Percentiles rank a stretch among this genome's conserved stretches.
Conservation (phyloP, 2,329 filamentous ascomycete species). For the Fusarium circinatum region DNA sequence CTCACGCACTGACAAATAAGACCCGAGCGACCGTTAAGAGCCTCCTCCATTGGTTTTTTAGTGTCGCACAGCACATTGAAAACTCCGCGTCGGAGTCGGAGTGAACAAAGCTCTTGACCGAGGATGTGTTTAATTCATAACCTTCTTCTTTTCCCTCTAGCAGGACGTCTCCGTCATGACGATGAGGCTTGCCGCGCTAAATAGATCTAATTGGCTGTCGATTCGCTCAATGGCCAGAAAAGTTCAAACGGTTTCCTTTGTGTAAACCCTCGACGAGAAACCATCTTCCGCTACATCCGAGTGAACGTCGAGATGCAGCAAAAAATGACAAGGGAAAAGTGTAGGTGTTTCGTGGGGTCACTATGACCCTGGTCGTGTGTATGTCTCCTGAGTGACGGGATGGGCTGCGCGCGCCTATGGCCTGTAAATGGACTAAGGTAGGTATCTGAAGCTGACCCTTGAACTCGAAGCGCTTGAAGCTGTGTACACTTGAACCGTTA, state of each 20-base stretch:
- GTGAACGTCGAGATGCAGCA: slow-evolving; percentile 1
- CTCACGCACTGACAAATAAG: slow-evolving; percentile 19
- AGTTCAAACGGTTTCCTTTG: slow-evolving; percentile 21
- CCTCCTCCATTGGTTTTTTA: neutral
- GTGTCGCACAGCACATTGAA: neutral
- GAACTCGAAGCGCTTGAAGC: slow-evolving; percentile 6
- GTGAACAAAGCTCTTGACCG: slow-evolving; percentile 10
- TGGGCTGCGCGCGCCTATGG: slow-evolving; percentile 26
- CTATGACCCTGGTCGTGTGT: slow-evolving; percentile 7
- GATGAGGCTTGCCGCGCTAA: slow-evolving; percentile 30
- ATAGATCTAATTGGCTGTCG: slow-evolving; percentile 10
- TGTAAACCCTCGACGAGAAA: slow-evolving; percentile 8
- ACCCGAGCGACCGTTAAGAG: slow-evolving; percentile 24
- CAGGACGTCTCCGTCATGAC: slow-evolving; percentile 33
- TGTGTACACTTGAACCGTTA: slow-evolving; percentile 17
- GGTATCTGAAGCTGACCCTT: slow-evolving; percentile 26
- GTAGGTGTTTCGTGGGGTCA: slow-evolving; percentile 25
- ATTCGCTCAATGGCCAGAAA: slow-evolving; percentile 11
- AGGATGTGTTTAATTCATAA: slow-evolving; percentile 5
- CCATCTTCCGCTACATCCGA: slow-evolving; percentile 37
- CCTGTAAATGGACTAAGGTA: neutral
- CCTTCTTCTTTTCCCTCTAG: neutral
- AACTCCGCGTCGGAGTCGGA: slow-evolving; percentile 33
- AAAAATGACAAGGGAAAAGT: slow-evolving; percentile 1
- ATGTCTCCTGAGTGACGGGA: slow-evolving; percentile 15